A percentile compares a stretch with the other conserved stretches of the same genome.
Conservation (phyloP, 2,329 filamentous ascomycete genomes). For the Ophiostoma ulmi region DNA sequence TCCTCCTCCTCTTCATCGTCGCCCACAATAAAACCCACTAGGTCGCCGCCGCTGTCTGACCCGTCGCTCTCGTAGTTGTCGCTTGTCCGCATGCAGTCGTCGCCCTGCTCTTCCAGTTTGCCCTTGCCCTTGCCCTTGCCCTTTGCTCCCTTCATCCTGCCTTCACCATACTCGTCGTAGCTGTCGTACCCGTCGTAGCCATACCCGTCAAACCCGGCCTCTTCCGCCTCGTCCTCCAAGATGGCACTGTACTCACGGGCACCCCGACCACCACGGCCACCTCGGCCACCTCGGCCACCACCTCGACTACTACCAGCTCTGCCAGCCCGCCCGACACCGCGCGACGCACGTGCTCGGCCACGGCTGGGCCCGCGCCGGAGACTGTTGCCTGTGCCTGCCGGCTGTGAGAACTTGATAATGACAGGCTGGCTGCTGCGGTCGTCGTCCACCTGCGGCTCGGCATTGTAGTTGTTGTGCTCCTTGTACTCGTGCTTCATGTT, state of each 20-base stretch:
- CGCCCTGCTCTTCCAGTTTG: slow-evolving; percentile 42
- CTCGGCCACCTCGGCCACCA: slow-evolving; percentile 24
- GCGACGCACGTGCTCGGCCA: slow-evolving; percentile 8
- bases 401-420: slow-evolving; percentile 19
- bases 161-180: slow-evolving; percentile 4
- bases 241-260: not conserved
- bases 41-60: slow-evolving; percentile 46
- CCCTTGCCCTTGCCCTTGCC: not conserved
- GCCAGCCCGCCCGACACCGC: not conserved
- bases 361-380: slow-evolving; percentile 17
- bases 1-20: slow-evolving; percentile 37
- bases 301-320: slow-evolving; percentile 16
- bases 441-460: not conserved
- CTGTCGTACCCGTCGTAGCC: slow-evolving; percentile 9
- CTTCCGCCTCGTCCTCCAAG: slow-evolving; percentile 12
- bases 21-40: slow-evolving; percentile 54
- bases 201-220: slow-evolving; percentile 7
- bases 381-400: slow-evolving; percentile 18
- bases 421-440: not conserved
- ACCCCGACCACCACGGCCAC: not conserved
- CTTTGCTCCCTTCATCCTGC: slow-evolving; percentile 31
- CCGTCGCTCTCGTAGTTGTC: slow-evolving; percentile 44
- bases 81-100: slow-evolving; percentile 49
- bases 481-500: slow-evolving; percentile 15
- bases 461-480: slow-evolving; percentile 12